A percentile compares a stretch with the other conserved stretches of the same genome.
phyloP scores from a whole-genome alignment of 2,329 filamentous ascomycete species.

The Emergomyces orientalis region DNA sequence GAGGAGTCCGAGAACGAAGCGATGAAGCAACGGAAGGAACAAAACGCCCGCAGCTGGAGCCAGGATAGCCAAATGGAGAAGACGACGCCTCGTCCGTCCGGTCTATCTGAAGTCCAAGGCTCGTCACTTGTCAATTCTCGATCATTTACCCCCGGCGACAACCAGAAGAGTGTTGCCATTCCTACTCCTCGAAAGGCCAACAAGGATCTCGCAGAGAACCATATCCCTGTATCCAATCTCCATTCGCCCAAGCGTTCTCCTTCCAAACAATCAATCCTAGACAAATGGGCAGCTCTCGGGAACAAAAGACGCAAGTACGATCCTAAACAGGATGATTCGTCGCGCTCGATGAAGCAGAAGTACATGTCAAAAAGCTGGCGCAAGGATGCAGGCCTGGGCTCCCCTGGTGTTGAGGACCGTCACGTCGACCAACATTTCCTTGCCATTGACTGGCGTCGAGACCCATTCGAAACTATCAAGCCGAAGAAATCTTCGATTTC shows the following conservation, averaged over 20 bases:
- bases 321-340: slow-evolving; percentile 44
- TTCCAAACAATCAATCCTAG: slow-evolving; percentile 44
- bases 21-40: slow-evolving; percentile 49
- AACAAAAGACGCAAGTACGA: slow-evolving; percentile 67
- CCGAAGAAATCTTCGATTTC: slow-evolving; percentile 23
- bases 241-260: slow-evolving; percentile 53
- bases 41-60: slow-evolving; percentile 70
- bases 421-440: slow-evolving; percentile 33
- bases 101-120: slow-evolving; percentile 44
- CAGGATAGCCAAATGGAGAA: slow-evolving; percentile 56
- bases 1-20: slow-evolving; percentile 64
- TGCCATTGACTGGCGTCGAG: slow-evolving; percentile 41
- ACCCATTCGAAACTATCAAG: slow-evolving; percentile 24
- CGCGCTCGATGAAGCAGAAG: slow-evolving; percentile 39
- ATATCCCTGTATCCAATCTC: slow-evolving; percentile 32
- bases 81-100: slow-evolving; percentile 40
- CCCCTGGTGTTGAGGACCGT: slow-evolving; percentile 15
- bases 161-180: slow-evolving; percentile 36
- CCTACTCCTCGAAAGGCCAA: slow-evolving; percentile 59
- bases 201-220: slow-evolving; percentile 65
- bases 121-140: slow-evolving; percentile 43
- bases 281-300: slow-evolving; percentile 86
- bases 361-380: slow-evolving; percentile 36
- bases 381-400: slow-evolving; percentile 33
- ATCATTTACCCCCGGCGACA: slow-evolving; percentile 32